These are phyloP conservation scores for Verticillium nubilum DNA, from an alignment of 2,329 filamentous ascomycete species.

Conservation along the genomic window DNA sequence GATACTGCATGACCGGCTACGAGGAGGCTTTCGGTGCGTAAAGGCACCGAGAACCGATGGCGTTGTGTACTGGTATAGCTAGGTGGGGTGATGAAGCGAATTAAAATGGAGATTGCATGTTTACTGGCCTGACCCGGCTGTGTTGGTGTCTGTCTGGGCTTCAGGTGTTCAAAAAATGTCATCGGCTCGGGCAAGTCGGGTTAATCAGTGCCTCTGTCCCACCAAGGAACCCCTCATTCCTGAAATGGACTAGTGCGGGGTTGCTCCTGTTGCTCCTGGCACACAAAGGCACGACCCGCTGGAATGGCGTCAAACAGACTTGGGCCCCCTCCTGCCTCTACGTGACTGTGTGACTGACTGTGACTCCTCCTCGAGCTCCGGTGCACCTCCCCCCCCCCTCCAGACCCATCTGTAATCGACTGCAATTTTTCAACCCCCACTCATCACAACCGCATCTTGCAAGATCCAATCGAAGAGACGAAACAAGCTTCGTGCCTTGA, in stretches of 20 bases:
- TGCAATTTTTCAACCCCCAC: neutral
- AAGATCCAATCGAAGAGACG: neutral
- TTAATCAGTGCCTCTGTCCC: neutral
- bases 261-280: constrained; percentile 6
- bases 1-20: constrained; percentile 68
- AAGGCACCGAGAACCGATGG: neutral
- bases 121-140: neutral
- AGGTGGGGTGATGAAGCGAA: neutral
- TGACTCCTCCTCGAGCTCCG: neutral
- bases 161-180: neutral
- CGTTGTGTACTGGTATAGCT: neutral
- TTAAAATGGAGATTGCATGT: neutral
- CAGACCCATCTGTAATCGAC: neutral
- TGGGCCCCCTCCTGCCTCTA: neutral
- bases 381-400: neutral
- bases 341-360: neutral
- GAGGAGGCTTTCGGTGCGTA: constrained; percentile 60
- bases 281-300: constrained; percentile 2
- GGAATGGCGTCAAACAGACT: neutral
- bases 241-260: constrained; percentile 14
- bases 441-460: neutral
- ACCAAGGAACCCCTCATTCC: constrained; percentile 10
- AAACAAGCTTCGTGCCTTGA: neutral
- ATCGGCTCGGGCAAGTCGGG: neutral
- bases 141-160: neutral